Evolutionary conservation across 108 stramenopile genomes (phyloP).

Genomic region (Seminavis robusta): DNA sequence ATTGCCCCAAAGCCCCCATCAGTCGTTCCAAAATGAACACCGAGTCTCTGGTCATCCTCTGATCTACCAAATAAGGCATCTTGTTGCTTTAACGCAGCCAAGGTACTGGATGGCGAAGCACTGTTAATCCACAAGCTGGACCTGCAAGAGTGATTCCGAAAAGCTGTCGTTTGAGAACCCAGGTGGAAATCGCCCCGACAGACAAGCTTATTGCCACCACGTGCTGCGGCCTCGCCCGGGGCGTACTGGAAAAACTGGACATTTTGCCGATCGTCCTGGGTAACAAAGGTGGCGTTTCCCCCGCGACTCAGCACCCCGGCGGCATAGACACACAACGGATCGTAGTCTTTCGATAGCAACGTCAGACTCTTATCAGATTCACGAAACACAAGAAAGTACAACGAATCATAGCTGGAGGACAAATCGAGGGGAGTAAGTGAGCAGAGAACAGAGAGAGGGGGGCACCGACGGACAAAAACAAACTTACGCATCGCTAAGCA

Average conservation of each 20-base stretch:
- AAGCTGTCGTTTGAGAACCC: constrained; percentile 70
- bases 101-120: constrained; percentile 61
- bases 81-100: constrained; percentile 83
- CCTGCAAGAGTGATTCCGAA: constrained; percentile 71
- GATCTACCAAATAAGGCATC: constrained; percentile 67
- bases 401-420: constrained; percentile 65
- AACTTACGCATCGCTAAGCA: constrained; percentile 80
- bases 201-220: constrained; percentile 92
- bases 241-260: constrained; percentile 90
- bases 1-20: constrained; percentile 83
- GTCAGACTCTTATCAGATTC: constrained; percentile 88
- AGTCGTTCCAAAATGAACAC: constrained; percentile 79
- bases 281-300: constrained; percentile 67
- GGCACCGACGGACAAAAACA: constrained; percentile 22
- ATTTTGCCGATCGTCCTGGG: constrained; percentile 88
- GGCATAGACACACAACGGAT: constrained; percentile 77
- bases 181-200: constrained; percentile 87
- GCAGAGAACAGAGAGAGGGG: background rate
- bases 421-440: background rate
- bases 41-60: constrained; percentile 85
- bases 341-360: constrained; percentile 84
- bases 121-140: constrained; percentile 76
- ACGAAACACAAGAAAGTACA: constrained; percentile 85
- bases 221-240: constrained; percentile 81
- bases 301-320: constrained; percentile 81